phyloP scores from a whole-genome alignment of 176 grass and related monocot species.

The Oryza australiensis region DNA sequence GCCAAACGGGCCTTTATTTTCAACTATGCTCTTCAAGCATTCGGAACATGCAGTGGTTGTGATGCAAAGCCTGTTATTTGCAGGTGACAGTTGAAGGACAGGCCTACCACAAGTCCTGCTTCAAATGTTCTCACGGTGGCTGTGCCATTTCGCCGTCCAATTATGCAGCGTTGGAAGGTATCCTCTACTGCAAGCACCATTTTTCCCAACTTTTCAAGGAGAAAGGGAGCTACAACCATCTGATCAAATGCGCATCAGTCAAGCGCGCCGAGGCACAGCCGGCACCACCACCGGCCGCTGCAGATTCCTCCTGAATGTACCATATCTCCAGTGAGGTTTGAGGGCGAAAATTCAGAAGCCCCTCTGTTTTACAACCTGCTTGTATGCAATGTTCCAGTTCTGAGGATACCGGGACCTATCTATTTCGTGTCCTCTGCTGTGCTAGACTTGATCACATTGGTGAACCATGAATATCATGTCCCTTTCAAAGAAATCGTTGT shows the following conservation, averaged over 20 bases:
- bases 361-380: conserved; percentile 37
- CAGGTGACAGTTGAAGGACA: conserved; percentile 95
- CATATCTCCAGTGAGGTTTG: conserved; percentile 3
- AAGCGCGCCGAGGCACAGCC: conserved; percentile 55
- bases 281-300: conserved; percentile 33
- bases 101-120: conserved; percentile 92
- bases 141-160: conserved; percentile 87
- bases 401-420: conserved; percentile 26
- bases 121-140: conserved; percentile 97
- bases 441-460: conserved; percentile 36
- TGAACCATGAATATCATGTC: conserved; percentile 31
- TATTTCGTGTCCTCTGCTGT: conserved; percentile 30
- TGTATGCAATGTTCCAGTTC: conserved; percentile 37
- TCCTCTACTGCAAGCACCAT: conserved; percentile 99
- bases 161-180: conserved; percentile 90
- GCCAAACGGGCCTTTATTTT: too few species aligned
- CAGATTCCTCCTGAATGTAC: conserved; percentile 38
- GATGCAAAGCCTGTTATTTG: background rate
- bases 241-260: conserved; percentile 76
- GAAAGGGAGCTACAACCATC: conserved; percentile 98
- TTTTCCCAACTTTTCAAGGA: conserved; percentile 99
- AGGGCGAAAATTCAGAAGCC: conserved; percentile 29
- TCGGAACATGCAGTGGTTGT: background rate
- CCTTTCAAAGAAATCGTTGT: conserved; percentile 35
- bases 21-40: background rate